Base-by-base conservation (phyloP, 164 flowering plant genomes). In the Vitis rotundifolia region DNA sequence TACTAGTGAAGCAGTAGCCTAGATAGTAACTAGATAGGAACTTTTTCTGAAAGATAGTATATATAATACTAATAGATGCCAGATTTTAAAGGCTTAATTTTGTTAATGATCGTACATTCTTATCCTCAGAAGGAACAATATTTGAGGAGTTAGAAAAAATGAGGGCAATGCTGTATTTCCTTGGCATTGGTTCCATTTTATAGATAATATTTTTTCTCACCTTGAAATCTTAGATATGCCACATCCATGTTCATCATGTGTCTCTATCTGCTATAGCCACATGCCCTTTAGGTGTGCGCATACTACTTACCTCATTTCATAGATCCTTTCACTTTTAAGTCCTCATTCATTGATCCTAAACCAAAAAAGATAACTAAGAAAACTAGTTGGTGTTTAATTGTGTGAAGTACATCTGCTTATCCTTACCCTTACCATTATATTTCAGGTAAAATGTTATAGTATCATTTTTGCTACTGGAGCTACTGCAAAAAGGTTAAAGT, bases 401-500 rank as follows among this genome's bases (percentile, higher is more conserved):
- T n/a, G 19, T 31, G 11, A 19, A 47, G 57, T 56, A 37, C 28
- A 26, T 22, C n/a, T 14, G 22, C 28, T 75, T 37, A 50, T 61
- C 29, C 62, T 44, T 44, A 18, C 50, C 1, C 56, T n/a, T 62
- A 18, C 50, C 0, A 52, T n/a, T 62, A 11, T 44, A 15, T 78
- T 78, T 67, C 85, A 95, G 99, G 91, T 95, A 16, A 90, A 91
- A 82, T 85, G 94, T 79, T 91, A 91, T 68, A 86, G 92, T 74
- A 62, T 95, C 70, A 89, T 95, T 67, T 81, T 69, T 56, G 98
- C 99, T 14, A 95, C 99, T 2, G 98, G 99, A 69, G 99, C 99
- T 60, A 87, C 90, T 64, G 99, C 99, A 62, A 90, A 76, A 81
- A 83, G 93, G 79, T 91, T 93, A 37, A 69, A 73, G 10, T 78